Base-by-base conservation (phyloP, 1,284 basidiomycete genomes). In the Crepidotus sp. region DNA sequence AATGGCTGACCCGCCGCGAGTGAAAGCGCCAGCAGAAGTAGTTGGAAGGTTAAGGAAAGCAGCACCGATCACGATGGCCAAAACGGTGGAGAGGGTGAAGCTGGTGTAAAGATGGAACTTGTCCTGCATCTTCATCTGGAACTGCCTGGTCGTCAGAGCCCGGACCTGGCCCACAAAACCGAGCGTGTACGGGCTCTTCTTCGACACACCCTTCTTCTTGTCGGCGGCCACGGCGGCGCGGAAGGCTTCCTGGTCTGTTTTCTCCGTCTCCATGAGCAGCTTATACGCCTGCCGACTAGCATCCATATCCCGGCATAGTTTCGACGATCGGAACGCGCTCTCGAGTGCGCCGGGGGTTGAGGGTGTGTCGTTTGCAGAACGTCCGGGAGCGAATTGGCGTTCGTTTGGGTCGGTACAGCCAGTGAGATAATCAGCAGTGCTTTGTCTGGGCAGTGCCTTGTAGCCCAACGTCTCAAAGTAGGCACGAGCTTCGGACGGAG, bases 151-250 rank as follows among this genome's bases (percentile, higher is more conserved):
- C 21, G 77, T 74, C 48, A 94, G 69, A 1, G 84, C 82, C 57
- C 69, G 66, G 40, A 90, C 78, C 60, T 94, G 90, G 2, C 77
- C 75, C 31, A 65, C 61, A 63, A 88, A 90, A 1, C 84, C 80
- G 21, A 93, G 77, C 3, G 88, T 93, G 66, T 93, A 95, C 3
- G 89, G 84, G 51, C 83, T 88, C 67, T 85, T 86, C 64, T 80
- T 81, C 18, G 83, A 78, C 3, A 90, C 89, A 17, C 88, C 83
- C 42, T 73, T 76, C 63, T 88, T 83, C 71, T 94, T 94, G 60
- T 90, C 82, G 3, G 80, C 79, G 17, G 67, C 61, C 17, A 91
- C 86, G 2, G 90, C 86, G 14, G 70, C 67, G 38, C 79, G 76
- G 73, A 95, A 94, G 15, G 77, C 71, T 44, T 83, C 77, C 59